phyloP scores from a whole-genome alignment of 73 alveolate species.

The Paramecium sexaurelia region DNA sequence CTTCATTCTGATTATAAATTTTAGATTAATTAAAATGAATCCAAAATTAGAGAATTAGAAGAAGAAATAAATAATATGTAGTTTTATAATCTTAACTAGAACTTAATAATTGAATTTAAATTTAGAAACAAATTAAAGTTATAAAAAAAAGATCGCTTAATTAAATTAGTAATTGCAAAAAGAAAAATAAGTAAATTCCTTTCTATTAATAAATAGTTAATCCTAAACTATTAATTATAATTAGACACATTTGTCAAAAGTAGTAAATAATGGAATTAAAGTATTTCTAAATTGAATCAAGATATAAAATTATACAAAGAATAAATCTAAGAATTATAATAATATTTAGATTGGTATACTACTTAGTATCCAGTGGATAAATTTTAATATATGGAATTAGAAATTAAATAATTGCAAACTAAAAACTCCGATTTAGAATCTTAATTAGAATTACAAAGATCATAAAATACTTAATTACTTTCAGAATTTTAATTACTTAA shows the following conservation, averaged over 20 bases:
- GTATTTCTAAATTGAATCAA: background rate
- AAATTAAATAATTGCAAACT: background rate
- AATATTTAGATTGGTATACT: slow-evolving; percentile 38
- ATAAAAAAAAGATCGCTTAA: slow-evolving; percentile 14
- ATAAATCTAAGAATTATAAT: background rate
- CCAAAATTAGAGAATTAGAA: background rate
- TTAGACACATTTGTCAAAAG: background rate
- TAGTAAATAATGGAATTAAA: background rate
- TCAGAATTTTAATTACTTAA: background rate
- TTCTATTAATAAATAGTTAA: background rate
- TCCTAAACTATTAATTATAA: background rate
- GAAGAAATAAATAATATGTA: slow-evolving; percentile 1
- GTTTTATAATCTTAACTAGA: background rate
- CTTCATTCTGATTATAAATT: slow-evolving; percentile 3
- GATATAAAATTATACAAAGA: background rate
- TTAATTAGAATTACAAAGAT: background rate
- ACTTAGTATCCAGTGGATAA: background rate
- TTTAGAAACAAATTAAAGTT: background rate
- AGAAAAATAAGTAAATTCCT: background rate
- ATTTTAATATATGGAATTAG: background rate
- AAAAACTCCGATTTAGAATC: background rate
- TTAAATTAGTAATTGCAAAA: background rate
- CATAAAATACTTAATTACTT: background rate
- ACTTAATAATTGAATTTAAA: background rate
- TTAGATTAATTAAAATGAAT: background rate